Base-by-base conservation (phyloP, 805 yeast species). In the Candida ulmi region DNA sequence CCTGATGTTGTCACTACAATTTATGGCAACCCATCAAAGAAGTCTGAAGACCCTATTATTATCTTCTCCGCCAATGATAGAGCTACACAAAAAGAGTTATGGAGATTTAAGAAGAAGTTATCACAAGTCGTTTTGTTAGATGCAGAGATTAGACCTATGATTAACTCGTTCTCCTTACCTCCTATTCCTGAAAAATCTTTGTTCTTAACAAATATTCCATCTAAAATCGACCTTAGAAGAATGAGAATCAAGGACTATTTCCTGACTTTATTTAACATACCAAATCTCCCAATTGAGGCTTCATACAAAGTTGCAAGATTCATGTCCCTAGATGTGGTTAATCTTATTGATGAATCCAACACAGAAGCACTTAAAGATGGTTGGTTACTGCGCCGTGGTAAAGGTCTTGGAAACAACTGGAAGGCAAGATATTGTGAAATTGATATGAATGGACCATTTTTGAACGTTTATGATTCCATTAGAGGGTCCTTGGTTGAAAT, bases 31-130 rank as follows among this genome's bases (percentile, higher is more conserved):
- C 66, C 59, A 30, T 46, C 61, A 9, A 71, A 68, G 30, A 69
- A 70, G 46, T 48, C 65, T 1, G 83, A 77, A 30, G 88, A 81
- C 31, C 80, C 83, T 15, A 62, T 62, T 23, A 69, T 84, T 17
- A 68, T 83, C 1, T 69, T 90, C 39, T 71, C 82, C 15, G 77
- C 84, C 5, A 63, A 72, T 34, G 91, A 84, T 48, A 71, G 79
- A 26, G 77, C 70, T 18, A 62, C 80, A 2, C 65, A 68, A 30
- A 78, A 78, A 44, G 87, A 80, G 50, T 73, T 85, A 67, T 90
- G 95, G 83, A 71, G 79, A 48, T 77, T 87, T 38, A 66, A 78
- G 31, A 88, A 88, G 52, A 60, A 78, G 2, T 72, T 78, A 42
- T 63, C 74, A 2, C 82, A 80, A 49, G 62, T 91, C n/a, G 45